These are phyloP conservation scores for Allodekkera sacchari DNA, from an alignment of 805 yeast genomes.

Conservation along the genomic window DNA sequence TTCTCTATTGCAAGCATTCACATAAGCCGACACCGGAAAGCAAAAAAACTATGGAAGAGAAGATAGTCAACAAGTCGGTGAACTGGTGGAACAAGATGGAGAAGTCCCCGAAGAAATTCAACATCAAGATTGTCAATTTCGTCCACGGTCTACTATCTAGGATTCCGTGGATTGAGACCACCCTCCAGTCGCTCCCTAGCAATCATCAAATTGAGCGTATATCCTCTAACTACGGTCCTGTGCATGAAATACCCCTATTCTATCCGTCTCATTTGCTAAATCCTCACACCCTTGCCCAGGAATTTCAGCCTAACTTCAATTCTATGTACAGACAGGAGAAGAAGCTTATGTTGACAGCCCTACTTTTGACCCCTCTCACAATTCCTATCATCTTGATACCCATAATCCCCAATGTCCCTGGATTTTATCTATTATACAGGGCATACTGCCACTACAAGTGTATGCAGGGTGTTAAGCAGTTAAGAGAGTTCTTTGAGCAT, in stretches of 20 bases:
- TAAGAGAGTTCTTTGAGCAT: slow-evolving; percentile 50
- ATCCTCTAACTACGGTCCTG: slow-evolving; percentile 5
- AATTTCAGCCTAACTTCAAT: slow-evolving; percentile 34
- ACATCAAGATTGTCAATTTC: slow-evolving; percentile 47
- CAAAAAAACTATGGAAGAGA: slow-evolving; percentile 27
- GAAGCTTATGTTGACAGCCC: slow-evolving; percentile 44
- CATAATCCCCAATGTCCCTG: slow-evolving; percentile 86
- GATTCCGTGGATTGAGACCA: slow-evolving; percentile 74
- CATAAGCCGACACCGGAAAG: slow-evolving; percentile 25
- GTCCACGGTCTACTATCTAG: slow-evolving; percentile 47
- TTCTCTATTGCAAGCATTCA: slow-evolving; percentile 61
- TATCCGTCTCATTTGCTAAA: slow-evolving; percentile 37
- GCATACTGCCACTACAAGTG: slow-evolving; percentile 83
- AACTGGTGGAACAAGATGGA: slow-evolving; percentile 57
- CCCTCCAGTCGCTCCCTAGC: slow-evolving; percentile 71
- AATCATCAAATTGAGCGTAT: slow-evolving; percentile 47
- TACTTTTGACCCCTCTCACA: slow-evolving; percentile 63
- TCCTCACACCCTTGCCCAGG: slow-evolving; percentile 22
- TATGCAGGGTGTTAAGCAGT: slow-evolving; percentile 60
- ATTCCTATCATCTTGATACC: slow-evolving; percentile 78
- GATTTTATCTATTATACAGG: slow-evolving; percentile 75
- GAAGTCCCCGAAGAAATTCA: slow-evolving; percentile 45
- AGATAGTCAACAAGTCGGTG: slow-evolving; percentile 39
- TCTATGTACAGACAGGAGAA: slow-evolving; percentile 44
- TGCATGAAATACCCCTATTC: slow-evolving; percentile 39